Base-by-base conservation (phyloP, 192 early-diverging fungal genomes). In the Coemansia sp. region DNA sequence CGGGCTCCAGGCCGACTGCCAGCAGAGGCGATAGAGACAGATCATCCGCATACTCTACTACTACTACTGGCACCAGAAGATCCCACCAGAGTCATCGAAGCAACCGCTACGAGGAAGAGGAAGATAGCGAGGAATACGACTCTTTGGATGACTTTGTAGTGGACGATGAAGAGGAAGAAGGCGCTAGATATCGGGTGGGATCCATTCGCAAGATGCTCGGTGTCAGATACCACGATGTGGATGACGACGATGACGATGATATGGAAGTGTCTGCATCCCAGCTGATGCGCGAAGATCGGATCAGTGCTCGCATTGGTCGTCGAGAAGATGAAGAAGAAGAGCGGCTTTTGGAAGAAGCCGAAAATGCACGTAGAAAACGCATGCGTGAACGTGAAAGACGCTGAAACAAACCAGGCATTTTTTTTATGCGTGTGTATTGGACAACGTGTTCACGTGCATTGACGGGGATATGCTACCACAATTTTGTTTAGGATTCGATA, bases 141-240 rank as follows among this genome's bases (percentile, higher is more conserved):
- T 76, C 72, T 14, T 18, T 76, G 61, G 72, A 76, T 24, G 72
- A 76, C 46, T 76, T 76, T 70, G 37, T 76, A 17, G 72, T 76
- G 1, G 72, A 76, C 11, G 72, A 76, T 23, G 72, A 76, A 5
- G 72, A 67, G 3, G 66, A 69, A 11, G 64, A 41, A 9, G 43
- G 40, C 8, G 57, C 23, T 25, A 15, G 34, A 10, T 76, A 76
- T 25, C 57, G 72, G 11, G 72, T 36, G 9, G 72, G 66, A 3
- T 45, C 65, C 4, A 70, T 76, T 19, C 55, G 66, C 33, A 53
- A 55, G 50, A 69, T 76, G 57, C 23, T 76, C 25, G 72, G 67
- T 11, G 66, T 69, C 35, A 51, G 51, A 19, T 76, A 76, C 46
- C 66, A 45, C n/a, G 57, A 76, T 25, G 67, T 76, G 23, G 60